These are phyloP conservation scores for Sphaerobolus stellatus DNA, from an alignment of 1,284 basidiomycete genomes.

Conservation along the genomic window DNA sequence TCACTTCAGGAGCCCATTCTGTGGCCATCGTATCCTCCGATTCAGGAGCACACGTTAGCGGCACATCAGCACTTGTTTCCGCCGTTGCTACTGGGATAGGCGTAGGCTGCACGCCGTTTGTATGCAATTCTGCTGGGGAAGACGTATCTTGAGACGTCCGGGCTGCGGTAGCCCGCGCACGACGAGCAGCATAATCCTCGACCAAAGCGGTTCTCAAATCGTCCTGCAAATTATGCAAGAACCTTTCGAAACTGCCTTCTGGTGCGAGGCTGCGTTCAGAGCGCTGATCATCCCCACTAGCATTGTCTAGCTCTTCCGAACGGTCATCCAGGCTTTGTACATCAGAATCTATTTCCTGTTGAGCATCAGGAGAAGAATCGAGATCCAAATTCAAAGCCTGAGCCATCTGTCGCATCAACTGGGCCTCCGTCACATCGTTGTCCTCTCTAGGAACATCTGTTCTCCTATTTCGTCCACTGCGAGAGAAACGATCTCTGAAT, in stretches of 20 bases:
- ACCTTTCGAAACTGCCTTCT: conserved; percentile 56
- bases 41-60: too few species aligned
- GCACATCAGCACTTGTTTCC: too few species aligned
- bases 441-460: conserved; percentile 14
- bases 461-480: conserved; percentile 25
- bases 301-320: conserved; percentile 7
- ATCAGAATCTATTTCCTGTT: background rate
- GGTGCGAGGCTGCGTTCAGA: conserved; percentile 9
- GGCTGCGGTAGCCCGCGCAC: conserved; percentile 15
- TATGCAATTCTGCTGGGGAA: background rate
- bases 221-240: conserved; percentile 68
- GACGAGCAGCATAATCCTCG: conserved; percentile 16
- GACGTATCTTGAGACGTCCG: background rate
- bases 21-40: too few species aligned
- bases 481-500: conserved; percentile 62
- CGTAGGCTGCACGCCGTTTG: background rate
- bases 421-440: conserved; percentile 50
- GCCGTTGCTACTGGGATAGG: conserved; percentile 13
- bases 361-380: background rate
- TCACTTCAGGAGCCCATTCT: too few species aligned
- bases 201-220: conserved; percentile 60
- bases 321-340: background rate
- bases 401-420: conserved; percentile 73
- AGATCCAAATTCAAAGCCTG: conserved; percentile 71
- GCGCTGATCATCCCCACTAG: conserved; percentile 11